A percentile compares a stretch with the other conserved stretches of the same genome.
Evolutionary conservation across 768 basidiomycete species (phyloP).

Genomic region (Tephrocybe sp.): DNA sequence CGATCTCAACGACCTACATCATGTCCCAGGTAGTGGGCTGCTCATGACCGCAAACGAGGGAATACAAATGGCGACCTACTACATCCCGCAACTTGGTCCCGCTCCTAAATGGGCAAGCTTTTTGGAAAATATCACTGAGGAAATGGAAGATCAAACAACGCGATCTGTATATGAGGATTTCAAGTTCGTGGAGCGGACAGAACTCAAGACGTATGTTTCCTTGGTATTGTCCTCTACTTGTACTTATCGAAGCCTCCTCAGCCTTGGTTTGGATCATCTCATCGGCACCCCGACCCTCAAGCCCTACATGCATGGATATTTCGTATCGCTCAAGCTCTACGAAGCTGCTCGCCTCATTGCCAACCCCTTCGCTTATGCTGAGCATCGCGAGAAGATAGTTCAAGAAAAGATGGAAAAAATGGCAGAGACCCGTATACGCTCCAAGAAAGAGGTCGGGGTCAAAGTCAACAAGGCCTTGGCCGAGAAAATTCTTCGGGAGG

Average conservation of each 20-base stretch:
- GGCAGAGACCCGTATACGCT: conserved; percentile 88
- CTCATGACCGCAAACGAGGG: conserved; percentile 94
- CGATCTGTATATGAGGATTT: conserved; percentile 91
- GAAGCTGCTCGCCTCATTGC: conserved; percentile 94
- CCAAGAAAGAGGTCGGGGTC: conserved; percentile 67
- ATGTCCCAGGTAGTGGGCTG: conserved; percentile 86
- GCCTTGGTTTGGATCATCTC: conserved; percentile 93
- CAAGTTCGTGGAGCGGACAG: conserved; percentile 91
- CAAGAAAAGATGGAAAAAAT: conserved; percentile 91
- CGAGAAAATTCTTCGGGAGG: conserved; percentile 72
- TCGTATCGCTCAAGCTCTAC: conserved; percentile 93
- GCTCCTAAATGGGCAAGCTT: conserved; percentile 97
- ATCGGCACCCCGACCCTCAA: conserved; percentile 94
- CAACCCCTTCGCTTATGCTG: conserved; percentile 94
- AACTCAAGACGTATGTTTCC: conserved; percentile 74
- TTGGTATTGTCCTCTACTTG: conserved; percentile 2
- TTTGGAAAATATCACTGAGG: conserved; percentile 98
- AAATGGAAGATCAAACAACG: conserved; percentile 88
- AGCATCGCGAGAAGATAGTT: conserved; percentile 88
- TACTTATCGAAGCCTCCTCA: conserved; percentile 28
- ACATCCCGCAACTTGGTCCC: conserved; percentile 93
- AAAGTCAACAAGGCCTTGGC: conserved; percentile 84
- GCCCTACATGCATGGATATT: conserved; percentile 99
- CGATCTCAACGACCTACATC: conserved; percentile 89
- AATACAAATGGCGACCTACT: conserved; percentile 94